Conservation (phyloP, 371 early-diverging fungal species). For the Batkoa obscura region DNA sequence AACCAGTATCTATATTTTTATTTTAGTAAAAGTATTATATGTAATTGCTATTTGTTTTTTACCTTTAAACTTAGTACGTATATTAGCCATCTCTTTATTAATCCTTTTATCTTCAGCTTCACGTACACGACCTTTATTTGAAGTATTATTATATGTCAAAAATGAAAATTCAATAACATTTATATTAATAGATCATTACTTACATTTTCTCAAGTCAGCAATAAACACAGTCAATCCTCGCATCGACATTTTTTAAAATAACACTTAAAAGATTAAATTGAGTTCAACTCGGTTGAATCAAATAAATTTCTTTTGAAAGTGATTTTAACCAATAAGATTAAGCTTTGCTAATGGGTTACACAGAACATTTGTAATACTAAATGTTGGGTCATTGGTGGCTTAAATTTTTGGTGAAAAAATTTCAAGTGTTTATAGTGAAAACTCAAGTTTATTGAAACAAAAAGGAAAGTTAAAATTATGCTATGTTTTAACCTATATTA, state of each 20-base stretch:
- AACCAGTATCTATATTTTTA: constrained; percentile 37
- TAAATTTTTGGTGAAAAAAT: too few relatives aligned
- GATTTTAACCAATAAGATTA: too few relatives aligned
- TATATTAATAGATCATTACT: not conserved
- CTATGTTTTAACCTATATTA: too few relatives aligned
- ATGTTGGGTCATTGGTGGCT: too few relatives aligned
- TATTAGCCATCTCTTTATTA: constrained; percentile 97
- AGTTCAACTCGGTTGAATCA: too few relatives aligned
- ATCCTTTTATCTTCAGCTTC: constrained; percentile 93
- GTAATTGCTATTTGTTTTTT: not conserved
- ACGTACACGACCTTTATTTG: constrained; percentile 70
- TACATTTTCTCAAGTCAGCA: constrained; percentile 52
- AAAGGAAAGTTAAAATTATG: too few relatives aligned
- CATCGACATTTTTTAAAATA: constrained; percentile 31
- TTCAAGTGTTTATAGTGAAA: too few relatives aligned
- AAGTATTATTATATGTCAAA: not conserved
- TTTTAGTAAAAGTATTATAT: not conserved
- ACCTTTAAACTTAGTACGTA: constrained; percentile 94
- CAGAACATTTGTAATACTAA: too few relatives aligned
- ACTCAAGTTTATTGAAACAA: too few relatives aligned
- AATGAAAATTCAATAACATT: not conserved
- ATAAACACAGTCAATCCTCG: constrained; percentile 74
- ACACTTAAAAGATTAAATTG: too few relatives aligned
- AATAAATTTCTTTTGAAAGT: too few relatives aligned
- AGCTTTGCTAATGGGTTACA: too few relatives aligned